Percentiles rank a stretch among this genome's conserved stretches.
Evolutionary conservation across 1,139 yeast species (phyloP).

Genomic region (Geotrichum klebahnii): DNA sequence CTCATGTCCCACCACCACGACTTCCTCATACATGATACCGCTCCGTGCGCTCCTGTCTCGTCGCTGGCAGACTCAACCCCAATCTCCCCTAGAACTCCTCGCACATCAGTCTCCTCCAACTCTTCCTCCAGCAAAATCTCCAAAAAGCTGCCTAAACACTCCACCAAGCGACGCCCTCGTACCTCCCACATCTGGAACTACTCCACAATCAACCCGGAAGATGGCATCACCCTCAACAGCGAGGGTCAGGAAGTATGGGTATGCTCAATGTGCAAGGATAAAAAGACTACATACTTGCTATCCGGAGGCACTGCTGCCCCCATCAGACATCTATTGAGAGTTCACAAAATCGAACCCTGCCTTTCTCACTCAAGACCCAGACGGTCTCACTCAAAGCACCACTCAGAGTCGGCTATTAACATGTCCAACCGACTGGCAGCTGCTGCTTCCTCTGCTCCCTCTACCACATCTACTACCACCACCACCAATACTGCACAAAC

Average conservation of each 20-base stretch:
- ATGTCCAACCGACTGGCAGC: too few relatives aligned
- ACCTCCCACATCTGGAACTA: conserved; percentile 22
- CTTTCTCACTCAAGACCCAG: conserved; percentile 3
- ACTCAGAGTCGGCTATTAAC: too few relatives aligned
- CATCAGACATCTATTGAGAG: conserved; percentile 19
- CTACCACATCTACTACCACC: neutral
- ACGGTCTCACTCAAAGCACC: neutral
- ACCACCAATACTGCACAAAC: neutral
- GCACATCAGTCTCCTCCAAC: neutral
- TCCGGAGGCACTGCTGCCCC: conserved; percentile 23
- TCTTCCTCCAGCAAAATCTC: conserved; percentile 7
- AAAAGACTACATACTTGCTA: conserved; percentile 19
- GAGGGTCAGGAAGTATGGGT: conserved; percentile 23
- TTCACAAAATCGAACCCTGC: conserved; percentile 16
- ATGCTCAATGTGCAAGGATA: conserved; percentile 18
- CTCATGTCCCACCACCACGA: conserved; percentile 1
- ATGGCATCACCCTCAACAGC: conserved; percentile 17
- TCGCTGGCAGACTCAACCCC: conserved; percentile 12
- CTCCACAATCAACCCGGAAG: conserved; percentile 20
- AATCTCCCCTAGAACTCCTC: too few relatives aligned
- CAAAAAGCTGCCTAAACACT: conserved; percentile 3
- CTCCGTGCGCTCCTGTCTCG: conserved; percentile 12
- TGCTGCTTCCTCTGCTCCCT: neutral
- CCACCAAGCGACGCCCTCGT: conserved; percentile 20
- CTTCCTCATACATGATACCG: conserved; percentile 1